Evolutionary conservation across 1,284 basidiomycete genomes (phyloP), one percentile per base, ranked within the genome.

Genomic region (Exsudoporus floridanus): DNA sequence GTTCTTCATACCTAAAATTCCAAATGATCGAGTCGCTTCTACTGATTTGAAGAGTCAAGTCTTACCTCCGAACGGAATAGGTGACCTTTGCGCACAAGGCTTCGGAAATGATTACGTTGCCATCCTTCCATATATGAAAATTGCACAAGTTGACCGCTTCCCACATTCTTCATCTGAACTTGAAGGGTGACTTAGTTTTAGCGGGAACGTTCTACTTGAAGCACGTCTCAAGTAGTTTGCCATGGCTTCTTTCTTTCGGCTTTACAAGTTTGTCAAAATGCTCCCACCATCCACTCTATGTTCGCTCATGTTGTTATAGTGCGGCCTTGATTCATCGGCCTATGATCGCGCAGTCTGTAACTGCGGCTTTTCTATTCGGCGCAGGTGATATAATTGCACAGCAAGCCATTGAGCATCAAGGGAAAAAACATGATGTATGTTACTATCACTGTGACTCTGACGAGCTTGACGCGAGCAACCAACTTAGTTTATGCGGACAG

Each of bases 351-450:
- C 86, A 88, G 60, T 86, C 82, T 54, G 70, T 71, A 1, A 88
- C 88, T 0, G 85, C 87, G 1, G 83, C 80, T 2, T 64, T 84
- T 39, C 73, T 92, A 16, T 92, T 91, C 60, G 84, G 86, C 40
- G 73, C 82, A 9, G 92, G 90, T n/a, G 92, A 94, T 65, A 62
- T 90, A 1, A 78, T 94, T 34, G 90, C 92, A 0, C 92, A 94
- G 69, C 88, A 94, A 66, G 84, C 75, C 0, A 81, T 94, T 27
- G 92, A 94, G 65, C 74, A 74, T 55, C 80, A 74, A 63, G 85
- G 87, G 13, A 73, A 64, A 54, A 67, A 82, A 4, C 88, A 91
- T 62, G 89, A 92, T 62, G 88, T 90, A 58, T 63, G 81, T 77
- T 12, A 14, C 23, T 41, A 16, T 42, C 19, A 3, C 10, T 8